Conservation (phyloP, 2,329 filamentous ascomycete genomes). For the Neonectria coccinea region DNA sequence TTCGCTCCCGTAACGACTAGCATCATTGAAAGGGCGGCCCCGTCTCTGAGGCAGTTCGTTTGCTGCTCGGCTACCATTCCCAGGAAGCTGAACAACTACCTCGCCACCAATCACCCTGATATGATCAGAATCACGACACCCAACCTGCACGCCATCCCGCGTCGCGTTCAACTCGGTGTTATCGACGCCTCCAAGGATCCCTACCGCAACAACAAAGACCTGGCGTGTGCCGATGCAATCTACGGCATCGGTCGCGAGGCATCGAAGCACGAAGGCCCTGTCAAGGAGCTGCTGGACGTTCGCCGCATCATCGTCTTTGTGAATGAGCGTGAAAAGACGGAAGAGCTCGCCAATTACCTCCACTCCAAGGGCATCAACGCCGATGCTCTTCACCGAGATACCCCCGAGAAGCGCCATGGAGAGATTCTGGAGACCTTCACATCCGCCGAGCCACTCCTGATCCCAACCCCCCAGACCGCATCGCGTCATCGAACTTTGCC, state of each 20-base stretch:
- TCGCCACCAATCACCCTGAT: constrained; percentile 84
- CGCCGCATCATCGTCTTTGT: constrained; percentile 96
- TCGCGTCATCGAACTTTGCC: constrained; percentile 65
- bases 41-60: constrained; percentile 86
- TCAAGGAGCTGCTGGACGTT: constrained; percentile 70
- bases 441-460: constrained; percentile 55
- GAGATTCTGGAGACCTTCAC: constrained; percentile 85
- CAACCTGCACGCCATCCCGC: constrained; percentile 94
- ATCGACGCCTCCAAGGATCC: constrained; percentile 93
- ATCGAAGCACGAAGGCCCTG: constrained; percentile 66
- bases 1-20: constrained; percentile 86
- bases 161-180: constrained; percentile 92
- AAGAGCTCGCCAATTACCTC: constrained; percentile 83
- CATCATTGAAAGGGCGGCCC: constrained; percentile 84
- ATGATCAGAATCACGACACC: constrained; percentile 91
- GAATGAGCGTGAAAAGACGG: constrained; percentile 92
- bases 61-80: constrained; percentile 98
- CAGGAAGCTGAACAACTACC: constrained; percentile 84
- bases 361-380: constrained; percentile 89
- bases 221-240: constrained; percentile 95
- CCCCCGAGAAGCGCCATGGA: constrained; percentile 78
- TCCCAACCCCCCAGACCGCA: constrained; percentile 45
- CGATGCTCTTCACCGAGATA: constrained; percentile 86
- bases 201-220: constrained; percentile 90
- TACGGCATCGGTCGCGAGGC: constrained; percentile 90